Evolutionary conservation across 768 basidiomycete genomes (phyloP).

Genomic region (Podaxis sp.): DNA sequence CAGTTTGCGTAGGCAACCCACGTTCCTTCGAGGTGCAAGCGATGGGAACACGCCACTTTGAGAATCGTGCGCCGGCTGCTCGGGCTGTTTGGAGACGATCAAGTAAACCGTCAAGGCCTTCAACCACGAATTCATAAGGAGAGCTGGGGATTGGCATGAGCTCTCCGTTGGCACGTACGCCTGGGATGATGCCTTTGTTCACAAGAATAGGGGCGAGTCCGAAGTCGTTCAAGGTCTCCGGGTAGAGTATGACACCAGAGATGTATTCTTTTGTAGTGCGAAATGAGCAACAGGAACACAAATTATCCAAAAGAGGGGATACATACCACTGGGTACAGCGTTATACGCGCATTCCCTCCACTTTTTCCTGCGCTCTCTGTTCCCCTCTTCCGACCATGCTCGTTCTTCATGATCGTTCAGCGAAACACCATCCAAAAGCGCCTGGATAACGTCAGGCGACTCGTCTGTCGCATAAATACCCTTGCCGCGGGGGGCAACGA

Average conservation of each 20-base stretch:
- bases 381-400: slow-evolving; percentile 32
- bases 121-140: slow-evolving; percentile 43
- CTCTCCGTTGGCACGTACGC: slow-evolving; percentile 50
- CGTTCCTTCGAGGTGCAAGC: slow-evolving; percentile 36
- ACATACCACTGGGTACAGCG: slow-evolving; percentile 37
- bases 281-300: neutral
- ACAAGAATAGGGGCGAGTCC: slow-evolving; percentile 43
- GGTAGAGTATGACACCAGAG: slow-evolving; percentile 50
- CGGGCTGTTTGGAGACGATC: slow-evolving; percentile 39
- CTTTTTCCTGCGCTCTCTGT: slow-evolving; percentile 34
- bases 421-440: slow-evolving; percentile 34
- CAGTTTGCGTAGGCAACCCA: slow-evolving; percentile 37
- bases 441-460: slow-evolving; percentile 40
- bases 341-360: slow-evolving; percentile 46
- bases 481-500: slow-evolving; percentile 47
- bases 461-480: slow-evolving; percentile 57
- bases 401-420: slow-evolving; percentile 25
- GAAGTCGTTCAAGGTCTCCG: slow-evolving; percentile 49
- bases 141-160: slow-evolving; percentile 43
- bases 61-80: slow-evolving; percentile 45
- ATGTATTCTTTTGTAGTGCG: slow-evolving; percentile 35
- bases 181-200: slow-evolving; percentile 44
- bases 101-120: slow-evolving; percentile 48
- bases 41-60: slow-evolving; percentile 50
- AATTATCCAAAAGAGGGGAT: neutral